A percentile compares a stretch with the other conserved stretches of the same genome.
phyloP scores from a whole-genome alignment of 2,329 filamentous ascomycete genomes.

The Basipetospora sp. region DNA sequence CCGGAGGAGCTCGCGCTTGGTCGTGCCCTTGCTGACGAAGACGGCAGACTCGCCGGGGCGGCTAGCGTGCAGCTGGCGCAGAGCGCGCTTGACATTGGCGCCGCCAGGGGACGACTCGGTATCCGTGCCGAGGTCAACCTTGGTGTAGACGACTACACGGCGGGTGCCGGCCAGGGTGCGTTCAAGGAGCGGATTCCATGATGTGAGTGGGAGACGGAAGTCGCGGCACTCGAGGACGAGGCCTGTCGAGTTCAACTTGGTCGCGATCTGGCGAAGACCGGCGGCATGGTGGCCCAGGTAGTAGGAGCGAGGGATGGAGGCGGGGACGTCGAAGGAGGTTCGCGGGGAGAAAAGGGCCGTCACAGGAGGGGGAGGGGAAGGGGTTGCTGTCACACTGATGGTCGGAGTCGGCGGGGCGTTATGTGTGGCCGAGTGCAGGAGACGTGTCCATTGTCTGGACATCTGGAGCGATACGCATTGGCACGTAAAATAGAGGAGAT shows the following conservation, averaged over 20 bases:
- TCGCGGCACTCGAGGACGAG: conserved; percentile 91
- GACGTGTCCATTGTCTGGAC: conserved; percentile 7
- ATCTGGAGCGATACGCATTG: neutral
- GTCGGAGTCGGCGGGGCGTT: neutral
- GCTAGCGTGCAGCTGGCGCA: conserved; percentile 20
- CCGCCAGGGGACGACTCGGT: conserved; percentile 11
- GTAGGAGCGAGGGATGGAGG: conserved; percentile 72
- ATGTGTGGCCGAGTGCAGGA: neutral
- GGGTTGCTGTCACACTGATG: conserved; percentile 22
- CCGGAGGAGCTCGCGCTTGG: conserved; percentile 26
- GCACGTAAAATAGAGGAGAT: too few relatives aligned
- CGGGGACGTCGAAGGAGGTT: conserved; percentile 52
- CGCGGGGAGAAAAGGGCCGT: conserved; percentile 53
- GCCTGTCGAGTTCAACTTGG: conserved; percentile 63
- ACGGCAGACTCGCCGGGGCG: conserved; percentile 15
- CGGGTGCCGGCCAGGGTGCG: conserved; percentile 55
- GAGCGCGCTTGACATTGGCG: conserved; percentile 9
- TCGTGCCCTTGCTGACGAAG: conserved; percentile 29
- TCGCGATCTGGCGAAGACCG: conserved; percentile 69
- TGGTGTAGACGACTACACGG: conserved; percentile 80
- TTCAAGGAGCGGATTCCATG: conserved; percentile 81
- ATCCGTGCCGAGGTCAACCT: conserved; percentile 54
- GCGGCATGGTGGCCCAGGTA: conserved; percentile 85
- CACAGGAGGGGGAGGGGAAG: conserved; percentile 7
- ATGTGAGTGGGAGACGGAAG: conserved; percentile 76